These are phyloP conservation scores for Fusarium liriodendri DNA, from an alignment of 2,329 filamentous ascomycete species.

Conservation along the genomic window DNA sequence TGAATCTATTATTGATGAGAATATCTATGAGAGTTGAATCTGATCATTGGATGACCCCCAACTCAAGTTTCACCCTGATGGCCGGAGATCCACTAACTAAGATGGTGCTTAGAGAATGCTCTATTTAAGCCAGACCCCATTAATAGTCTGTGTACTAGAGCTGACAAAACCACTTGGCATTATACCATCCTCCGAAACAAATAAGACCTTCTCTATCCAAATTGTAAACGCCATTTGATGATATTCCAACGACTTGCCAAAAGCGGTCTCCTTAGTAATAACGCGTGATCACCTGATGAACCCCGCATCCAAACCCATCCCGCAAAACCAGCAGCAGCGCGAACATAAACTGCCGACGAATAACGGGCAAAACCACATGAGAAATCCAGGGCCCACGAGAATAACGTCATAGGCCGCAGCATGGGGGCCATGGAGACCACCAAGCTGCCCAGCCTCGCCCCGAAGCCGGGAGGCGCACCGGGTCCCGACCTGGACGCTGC, in stretches of 20 bases:
- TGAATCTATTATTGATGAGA: not conserved
- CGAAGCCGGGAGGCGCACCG: not conserved
- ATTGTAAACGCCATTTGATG: not conserved
- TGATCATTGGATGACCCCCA: not conserved
- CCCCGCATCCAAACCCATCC: not conserved
- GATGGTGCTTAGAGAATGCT: not conserved
- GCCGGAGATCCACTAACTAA: not conserved
- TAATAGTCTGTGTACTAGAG: not conserved
- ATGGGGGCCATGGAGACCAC: conserved; percentile 6
- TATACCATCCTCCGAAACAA: not conserved
- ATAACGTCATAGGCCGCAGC: conserved; percentile 21
- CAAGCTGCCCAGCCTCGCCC: conserved; percentile 14
- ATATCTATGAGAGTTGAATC: not conserved
- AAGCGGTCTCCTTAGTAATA: not conserved
- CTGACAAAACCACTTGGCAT: not conserved
- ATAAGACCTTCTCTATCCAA: not conserved
- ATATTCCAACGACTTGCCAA: not conserved
- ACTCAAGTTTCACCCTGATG: not conserved
- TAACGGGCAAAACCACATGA: not conserved
- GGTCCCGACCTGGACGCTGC: not conserved
- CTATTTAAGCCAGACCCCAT: not conserved
- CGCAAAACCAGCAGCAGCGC: not conserved
- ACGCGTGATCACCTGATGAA: conserved; percentile 2
- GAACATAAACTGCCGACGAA: not conserved
- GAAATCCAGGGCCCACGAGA: not conserved